These are phyloP conservation scores for Pseudocercospora eumusae DNA, from an alignment of 2,329 filamentous ascomycete genomes.

Conservation along the genomic window DNA sequence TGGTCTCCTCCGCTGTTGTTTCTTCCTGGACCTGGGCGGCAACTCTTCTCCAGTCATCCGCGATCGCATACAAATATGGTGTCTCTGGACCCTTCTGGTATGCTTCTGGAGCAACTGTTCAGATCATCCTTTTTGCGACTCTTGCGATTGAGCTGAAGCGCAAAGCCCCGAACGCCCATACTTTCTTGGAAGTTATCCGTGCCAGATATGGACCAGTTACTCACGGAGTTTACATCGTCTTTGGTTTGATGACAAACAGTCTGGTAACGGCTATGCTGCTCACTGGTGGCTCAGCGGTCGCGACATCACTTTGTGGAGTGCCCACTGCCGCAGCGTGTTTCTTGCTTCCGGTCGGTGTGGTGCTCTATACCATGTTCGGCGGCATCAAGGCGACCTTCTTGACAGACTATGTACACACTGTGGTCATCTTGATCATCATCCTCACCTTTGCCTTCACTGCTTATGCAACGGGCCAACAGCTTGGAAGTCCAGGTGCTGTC, in stretches of 20 bases:
- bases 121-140: slow-evolving; percentile 86
- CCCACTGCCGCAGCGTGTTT: slow-evolving; percentile 80
- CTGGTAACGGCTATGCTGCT: slow-evolving; percentile 87
- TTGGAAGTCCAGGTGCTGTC: slow-evolving; percentile 74
- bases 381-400: slow-evolving; percentile 87
- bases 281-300: slow-evolving; percentile 70
- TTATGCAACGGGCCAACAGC: slow-evolving; percentile 69
- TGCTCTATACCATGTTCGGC: slow-evolving; percentile 69
- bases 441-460: slow-evolving; percentile 81
- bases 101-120: slow-evolving; percentile 72
- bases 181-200: slow-evolving; percentile 72
- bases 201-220: slow-evolving; percentile 74
- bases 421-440: slow-evolving; percentile 82
- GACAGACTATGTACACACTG: slow-evolving; percentile 83
- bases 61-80: slow-evolving; percentile 73
- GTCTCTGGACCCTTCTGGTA: slow-evolving; percentile 67
- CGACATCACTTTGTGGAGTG: slow-evolving; percentile 70
- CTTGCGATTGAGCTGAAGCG: slow-evolving; percentile 88
- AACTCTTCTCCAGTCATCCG: slow-evolving; percentile 55
- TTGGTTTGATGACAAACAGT: slow-evolving; percentile 75
- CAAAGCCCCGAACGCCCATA: slow-evolving; percentile 82
- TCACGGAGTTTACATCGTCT: slow-evolving; percentile 78
- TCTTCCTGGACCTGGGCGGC: slow-evolving; percentile 91
- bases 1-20: slow-evolving; percentile 87
- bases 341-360: slow-evolving; percentile 74